Evolutionary conservation across 129 eudicot genomes (phyloP).

Genomic region (Flaveria bidentis): DNA sequence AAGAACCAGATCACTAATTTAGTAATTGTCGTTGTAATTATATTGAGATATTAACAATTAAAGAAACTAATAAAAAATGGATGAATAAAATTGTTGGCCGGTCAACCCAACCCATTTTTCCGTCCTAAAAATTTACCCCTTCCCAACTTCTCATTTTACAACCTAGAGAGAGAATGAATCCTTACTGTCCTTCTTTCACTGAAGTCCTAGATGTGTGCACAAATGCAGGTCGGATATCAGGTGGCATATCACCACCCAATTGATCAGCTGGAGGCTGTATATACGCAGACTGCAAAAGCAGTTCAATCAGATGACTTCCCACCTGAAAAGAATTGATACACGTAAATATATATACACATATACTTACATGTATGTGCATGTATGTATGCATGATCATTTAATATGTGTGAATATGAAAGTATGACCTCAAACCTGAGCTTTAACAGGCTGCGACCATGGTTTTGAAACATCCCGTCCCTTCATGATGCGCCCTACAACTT

Average conservation of each 20-base stretch:
- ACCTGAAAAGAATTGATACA: constrained; percentile 51
- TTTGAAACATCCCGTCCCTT: constrained; percentile 54
- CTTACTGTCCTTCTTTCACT: constrained; percentile 52
- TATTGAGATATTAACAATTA: not conserved
- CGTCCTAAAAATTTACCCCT: not conserved
- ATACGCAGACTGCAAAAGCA: constrained; percentile 74
- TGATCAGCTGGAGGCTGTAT: constrained; percentile 81
- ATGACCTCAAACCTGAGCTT: constrained; percentile 75
- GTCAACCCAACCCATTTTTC: not conserved
- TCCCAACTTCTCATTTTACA: not conserved
- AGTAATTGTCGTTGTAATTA: not conserved
- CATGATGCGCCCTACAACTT: constrained; percentile 55
- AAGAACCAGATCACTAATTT: not conserved
- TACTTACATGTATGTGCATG: not conserved
- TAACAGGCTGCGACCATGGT: constrained; percentile 77
- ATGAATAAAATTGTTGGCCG: not conserved
- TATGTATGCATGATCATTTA: not conserved
- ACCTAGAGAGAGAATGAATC: constrained; percentile 13
- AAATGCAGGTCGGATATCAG: constrained; percentile 95
- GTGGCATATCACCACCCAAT: constrained; percentile 59
- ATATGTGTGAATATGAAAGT: constrained; percentile 30
- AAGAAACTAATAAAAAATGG: not conserved
- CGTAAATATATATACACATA: not conserved
- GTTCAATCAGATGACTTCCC: constrained; percentile 81
- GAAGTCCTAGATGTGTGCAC: constrained; percentile 57